Conservation (phyloP, 306 rosid species). For the Castanospermum australe region DNA sequence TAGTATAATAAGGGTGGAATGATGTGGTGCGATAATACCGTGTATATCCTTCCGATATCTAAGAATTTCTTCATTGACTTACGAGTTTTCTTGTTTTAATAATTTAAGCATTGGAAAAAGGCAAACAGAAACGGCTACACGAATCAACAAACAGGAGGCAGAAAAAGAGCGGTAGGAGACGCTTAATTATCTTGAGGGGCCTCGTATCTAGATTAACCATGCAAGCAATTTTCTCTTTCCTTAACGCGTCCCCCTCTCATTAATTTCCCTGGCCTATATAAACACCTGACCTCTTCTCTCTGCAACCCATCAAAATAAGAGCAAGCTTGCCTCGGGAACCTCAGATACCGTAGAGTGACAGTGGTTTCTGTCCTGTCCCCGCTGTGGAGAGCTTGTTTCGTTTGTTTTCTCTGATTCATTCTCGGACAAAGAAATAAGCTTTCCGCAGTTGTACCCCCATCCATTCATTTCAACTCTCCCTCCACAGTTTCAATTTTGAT, state of each 20-base stretch:
- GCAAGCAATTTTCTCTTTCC: not conserved
- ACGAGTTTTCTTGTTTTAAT: too few relatives aligned
- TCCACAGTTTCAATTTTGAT: not conserved
- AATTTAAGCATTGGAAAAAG: too few relatives aligned
- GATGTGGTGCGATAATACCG: too few relatives aligned
- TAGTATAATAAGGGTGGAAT: too few relatives aligned
- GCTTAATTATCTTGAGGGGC: not conserved
- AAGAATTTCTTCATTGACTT: too few relatives aligned
- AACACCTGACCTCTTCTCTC: too few relatives aligned
- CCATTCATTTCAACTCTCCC: not conserved
- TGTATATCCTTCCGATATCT: too few relatives aligned
- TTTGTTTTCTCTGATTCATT: not conserved
- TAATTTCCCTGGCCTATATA: too few relatives aligned
- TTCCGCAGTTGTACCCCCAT: constrained; percentile 19
- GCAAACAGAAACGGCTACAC: too few relatives aligned
- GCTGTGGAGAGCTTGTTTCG: constrained; percentile 33
- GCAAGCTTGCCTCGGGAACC: not conserved
- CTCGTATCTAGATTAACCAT: not conserved
- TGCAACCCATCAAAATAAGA: too few relatives aligned
- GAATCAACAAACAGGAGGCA: constrained; percentile 28
- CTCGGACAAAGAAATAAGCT: not conserved
- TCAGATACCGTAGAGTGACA: not conserved
- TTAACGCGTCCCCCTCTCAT: not conserved
- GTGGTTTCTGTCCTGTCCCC: not conserved
- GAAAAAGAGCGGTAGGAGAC: not conserved